Conservation (phyloP, 2,329 filamentous ascomycete genomes). For the Intubia oerlemansii region DNA sequence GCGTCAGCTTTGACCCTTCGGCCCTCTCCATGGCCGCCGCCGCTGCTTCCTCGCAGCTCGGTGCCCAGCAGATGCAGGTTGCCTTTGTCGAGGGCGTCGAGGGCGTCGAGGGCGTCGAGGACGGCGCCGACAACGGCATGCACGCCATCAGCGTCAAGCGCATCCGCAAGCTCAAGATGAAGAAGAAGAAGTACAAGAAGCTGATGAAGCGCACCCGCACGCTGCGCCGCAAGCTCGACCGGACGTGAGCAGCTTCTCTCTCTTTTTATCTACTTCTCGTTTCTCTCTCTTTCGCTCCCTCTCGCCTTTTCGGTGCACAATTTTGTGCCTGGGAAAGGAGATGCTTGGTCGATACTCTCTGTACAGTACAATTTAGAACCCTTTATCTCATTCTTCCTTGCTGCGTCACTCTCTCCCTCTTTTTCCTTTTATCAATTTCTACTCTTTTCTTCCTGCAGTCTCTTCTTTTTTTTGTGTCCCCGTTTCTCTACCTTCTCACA, state of each 20-base stretch:
- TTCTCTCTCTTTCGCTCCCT: neutral
- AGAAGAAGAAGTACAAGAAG: constrained; percentile 99
- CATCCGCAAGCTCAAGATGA: constrained; percentile 93
- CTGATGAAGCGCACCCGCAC: constrained; percentile 82
- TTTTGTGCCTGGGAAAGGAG: too few species aligned
- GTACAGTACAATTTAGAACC: too few species aligned
- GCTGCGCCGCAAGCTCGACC: constrained; percentile 53
- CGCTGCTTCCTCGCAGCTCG: too few species aligned
- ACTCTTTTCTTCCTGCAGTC: neutral
- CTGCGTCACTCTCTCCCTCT: neutral
- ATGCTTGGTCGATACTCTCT: neutral
- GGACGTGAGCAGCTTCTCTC: constrained; percentile 2
- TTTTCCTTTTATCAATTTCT: neutral
- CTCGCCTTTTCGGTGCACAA: constrained; percentile 1
- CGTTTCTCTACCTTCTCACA: too few species aligned
- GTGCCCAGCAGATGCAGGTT: too few species aligned
- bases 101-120: neutral
- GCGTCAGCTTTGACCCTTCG: too few species aligned
- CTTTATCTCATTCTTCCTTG: too few species aligned
- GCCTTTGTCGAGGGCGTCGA: constrained; percentile 22
- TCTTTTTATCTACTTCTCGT: neutral
- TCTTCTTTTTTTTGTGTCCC: neutral
- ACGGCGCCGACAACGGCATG: constrained; percentile 28
- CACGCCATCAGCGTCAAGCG: constrained; percentile 75
- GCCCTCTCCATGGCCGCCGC: too few species aligned